A percentile compares a stretch with the other conserved stretches of the same genome.
phyloP scores from a whole-genome alignment of 2,329 filamentous ascomycete genomes.

The Cercospora sp. region DNA sequence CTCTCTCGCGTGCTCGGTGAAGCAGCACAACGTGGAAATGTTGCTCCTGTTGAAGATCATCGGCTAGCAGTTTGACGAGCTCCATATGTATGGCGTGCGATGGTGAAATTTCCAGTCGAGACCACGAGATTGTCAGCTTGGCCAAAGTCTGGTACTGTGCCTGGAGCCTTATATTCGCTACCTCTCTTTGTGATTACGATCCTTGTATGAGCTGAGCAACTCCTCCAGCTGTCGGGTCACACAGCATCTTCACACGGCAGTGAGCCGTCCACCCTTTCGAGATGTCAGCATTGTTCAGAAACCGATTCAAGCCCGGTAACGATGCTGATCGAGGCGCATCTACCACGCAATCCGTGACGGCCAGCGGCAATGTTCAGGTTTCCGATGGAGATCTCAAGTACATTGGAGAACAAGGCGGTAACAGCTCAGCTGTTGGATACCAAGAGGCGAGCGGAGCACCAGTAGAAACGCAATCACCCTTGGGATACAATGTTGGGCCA shows the following conservation, averaged over 20 bases:
- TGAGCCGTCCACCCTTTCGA: background rate
- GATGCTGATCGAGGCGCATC: conserved; percentile 11
- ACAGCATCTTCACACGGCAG: background rate
- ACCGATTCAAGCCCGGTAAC: conserved; percentile 17
- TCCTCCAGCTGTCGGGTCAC: background rate
- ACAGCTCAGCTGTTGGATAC: conserved; percentile 54
- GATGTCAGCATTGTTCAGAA: conserved; percentile 21
- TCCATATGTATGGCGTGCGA: conserved; percentile 22
- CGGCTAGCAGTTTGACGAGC: background rate
- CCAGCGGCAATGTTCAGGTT: conserved; percentile 19
- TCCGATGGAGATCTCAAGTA: conserved; percentile 47
- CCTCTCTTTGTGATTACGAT: background rate
- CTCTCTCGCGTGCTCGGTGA: background rate
- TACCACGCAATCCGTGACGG: conserved; percentile 18
- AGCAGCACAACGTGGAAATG: background rate
- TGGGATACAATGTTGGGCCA: conserved; percentile 60
- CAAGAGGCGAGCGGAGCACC: conserved; percentile 64
- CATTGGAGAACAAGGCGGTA: conserved; percentile 49
- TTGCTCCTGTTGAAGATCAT: background rate
- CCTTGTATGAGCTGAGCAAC: background rate
- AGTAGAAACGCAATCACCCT: conserved; percentile 58
- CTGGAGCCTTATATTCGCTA: conserved; percentile 9
- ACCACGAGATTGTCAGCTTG: background rate
- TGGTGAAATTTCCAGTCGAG: conserved; percentile 17
- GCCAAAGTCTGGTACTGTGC: background rate